Evolutionary conservation across 1,284 basidiomycete species (phyloP), one percentile per base, ranked within the genome.

Genomic region (Ceratobasidium sp.): DNA sequence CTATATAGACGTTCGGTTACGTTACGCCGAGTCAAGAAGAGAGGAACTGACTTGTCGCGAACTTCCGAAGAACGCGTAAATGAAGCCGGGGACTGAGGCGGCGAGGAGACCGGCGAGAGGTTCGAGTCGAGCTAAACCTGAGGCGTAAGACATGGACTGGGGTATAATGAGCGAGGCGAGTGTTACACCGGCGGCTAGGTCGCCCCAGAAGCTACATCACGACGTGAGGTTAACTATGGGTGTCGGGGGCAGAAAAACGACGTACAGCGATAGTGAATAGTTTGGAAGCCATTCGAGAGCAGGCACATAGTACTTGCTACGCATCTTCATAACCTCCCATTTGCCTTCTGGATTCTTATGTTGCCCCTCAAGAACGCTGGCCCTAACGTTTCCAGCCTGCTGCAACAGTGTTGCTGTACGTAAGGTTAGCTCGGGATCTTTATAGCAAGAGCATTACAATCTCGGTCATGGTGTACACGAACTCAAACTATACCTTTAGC

Each of bases 131-230:
- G 96, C 96, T 6, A 98, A 87, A 2, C 94, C 93, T 0, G 93
- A 92, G 2, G 96, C 96, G 83, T 98, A 98, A 81, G 94, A 95
- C 85, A 98, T 94, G 1, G 94, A 95, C 84, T 96, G 95, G 3
- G 96, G 96, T 80, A 98, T 94, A 66, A 98, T 88, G 86, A 98
- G 92, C 79, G 93, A 95, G 9, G 96, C 94, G 9, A 97, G 91
- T 0, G 96, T 96, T 20, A 96, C 82, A 3, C 96, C 96, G 15
- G 95, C 94, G 0, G 95, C 87, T 9, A 95, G 81, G 84, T 98
- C 96, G 13, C 95, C 95, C 9, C 90, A 89, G 42, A 97, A 87
- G 64, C 94, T 95, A 81, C 26, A 66, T 50, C 65, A 65, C 64
- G 62, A 68, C 71, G 15, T 48, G 70, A 48, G 44, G 23, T 44